Evolutionary conservation across 2,329 filamentous ascomycete species (phyloP).

Genomic region (Dryadomyces sulphureus): DNA sequence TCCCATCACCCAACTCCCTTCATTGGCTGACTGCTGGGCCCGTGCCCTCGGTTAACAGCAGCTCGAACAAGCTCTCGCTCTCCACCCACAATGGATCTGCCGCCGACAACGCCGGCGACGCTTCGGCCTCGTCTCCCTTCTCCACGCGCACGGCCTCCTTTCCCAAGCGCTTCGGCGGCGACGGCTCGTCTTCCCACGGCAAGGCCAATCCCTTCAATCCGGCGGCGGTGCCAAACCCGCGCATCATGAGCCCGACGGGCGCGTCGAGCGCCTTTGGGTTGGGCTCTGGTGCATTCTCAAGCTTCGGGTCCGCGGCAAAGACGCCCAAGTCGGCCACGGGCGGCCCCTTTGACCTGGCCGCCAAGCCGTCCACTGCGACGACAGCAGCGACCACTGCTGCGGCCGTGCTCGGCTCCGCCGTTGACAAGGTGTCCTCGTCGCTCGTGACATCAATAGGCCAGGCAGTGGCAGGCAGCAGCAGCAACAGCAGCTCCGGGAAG

Average conservation of each 20-base stretch:
- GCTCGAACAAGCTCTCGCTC: constrained; percentile 80
- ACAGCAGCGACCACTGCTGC: constrained; percentile 13
- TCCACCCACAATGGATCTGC: constrained; percentile 35
- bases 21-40: not conserved
- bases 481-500: constrained; percentile 7
- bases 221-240: constrained; percentile 54
- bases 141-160: constrained; percentile 44
- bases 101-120: constrained; percentile 5
- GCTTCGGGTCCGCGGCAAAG: constrained; percentile 74
- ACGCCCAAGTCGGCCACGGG: constrained; percentile 67
- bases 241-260: constrained; percentile 56
- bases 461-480: constrained; percentile 10
- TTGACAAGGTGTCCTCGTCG: constrained; percentile 49
- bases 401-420: constrained; percentile 10
- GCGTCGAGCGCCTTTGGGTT: constrained; percentile 86
- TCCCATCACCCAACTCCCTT: constrained; percentile 2
- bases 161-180: constrained; percentile 61
- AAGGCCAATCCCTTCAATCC: constrained; percentile 67
- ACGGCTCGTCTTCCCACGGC: constrained; percentile 58
- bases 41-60: constrained; percentile 21
- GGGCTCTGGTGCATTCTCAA: constrained; percentile 89
- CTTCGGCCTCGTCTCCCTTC: constrained; percentile 29
- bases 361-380: constrained; percentile 27
- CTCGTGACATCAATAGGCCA: constrained; percentile 16
- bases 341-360: constrained; percentile 64